Conservation (phyloP, 1,284 basidiomycete genomes). For the Moesziomyces aphidis region DNA sequence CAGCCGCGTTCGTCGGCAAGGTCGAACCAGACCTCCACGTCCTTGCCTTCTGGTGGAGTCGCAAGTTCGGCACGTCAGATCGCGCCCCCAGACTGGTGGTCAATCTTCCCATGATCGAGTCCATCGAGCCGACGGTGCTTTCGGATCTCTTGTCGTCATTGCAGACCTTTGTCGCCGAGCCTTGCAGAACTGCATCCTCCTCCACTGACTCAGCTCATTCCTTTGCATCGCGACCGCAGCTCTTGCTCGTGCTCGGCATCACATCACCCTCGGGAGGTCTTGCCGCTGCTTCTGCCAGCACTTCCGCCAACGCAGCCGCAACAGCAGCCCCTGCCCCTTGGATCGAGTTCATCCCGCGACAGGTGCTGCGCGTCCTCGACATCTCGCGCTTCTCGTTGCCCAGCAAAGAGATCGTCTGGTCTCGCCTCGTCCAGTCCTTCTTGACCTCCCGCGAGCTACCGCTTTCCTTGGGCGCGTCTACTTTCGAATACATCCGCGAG, state of each 20-base stretch:
- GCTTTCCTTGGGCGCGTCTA: conserved; percentile 46
- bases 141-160: conserved; percentile 41
- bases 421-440: conserved; percentile 41
- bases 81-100: conserved; percentile 20
- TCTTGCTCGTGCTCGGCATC: conserved; percentile 45
- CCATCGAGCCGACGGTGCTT: conserved; percentile 41
- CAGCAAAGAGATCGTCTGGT: conserved; percentile 53
- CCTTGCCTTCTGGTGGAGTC: conserved; percentile 27
- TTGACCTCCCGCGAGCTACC: conserved; percentile 31
- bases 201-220: background rate
- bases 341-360: conserved; percentile 47
- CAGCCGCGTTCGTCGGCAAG: conserved; percentile 33
- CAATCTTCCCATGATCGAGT: conserved; percentile 41
- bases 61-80: conserved; percentile 8
- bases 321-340: conserved; percentile 41
- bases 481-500: conserved; percentile 51
- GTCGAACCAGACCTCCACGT: conserved; percentile 39
- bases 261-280: conserved; percentile 44
- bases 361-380: conserved; percentile 44
- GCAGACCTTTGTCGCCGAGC: conserved; percentile 40
- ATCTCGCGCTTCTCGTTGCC: conserved; percentile 45
- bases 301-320: conserved; percentile 16
- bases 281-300: conserved; percentile 16
- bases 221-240: conserved; percentile 8
- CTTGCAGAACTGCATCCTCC: background rate